Conservation (phyloP, 106 monocot genomes). For the Xerophyta viscosa region DNA sequence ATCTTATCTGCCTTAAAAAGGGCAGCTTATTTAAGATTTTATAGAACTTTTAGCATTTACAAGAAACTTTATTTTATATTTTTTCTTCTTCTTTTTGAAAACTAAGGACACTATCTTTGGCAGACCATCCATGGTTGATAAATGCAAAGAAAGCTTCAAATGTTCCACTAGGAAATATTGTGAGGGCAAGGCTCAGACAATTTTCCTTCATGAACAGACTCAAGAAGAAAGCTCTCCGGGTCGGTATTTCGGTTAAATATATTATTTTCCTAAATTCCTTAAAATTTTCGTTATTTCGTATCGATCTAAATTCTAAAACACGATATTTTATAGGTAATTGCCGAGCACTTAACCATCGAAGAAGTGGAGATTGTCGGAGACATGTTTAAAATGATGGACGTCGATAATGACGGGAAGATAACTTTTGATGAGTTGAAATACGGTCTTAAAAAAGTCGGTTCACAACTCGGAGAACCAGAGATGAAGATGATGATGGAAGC, state of each 20-base stretch:
- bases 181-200: slow-evolving; percentile 62
- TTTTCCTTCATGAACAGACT: slow-evolving; percentile 74
- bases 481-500: slow-evolving; percentile 80
- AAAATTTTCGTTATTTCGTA: background rate
- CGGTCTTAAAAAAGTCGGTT: slow-evolving; percentile 65
- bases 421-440: slow-evolving; percentile 67
- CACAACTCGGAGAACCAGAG: slow-evolving; percentile 52
- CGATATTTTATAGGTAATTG: slow-evolving; percentile 45
- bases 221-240: slow-evolving; percentile 74
- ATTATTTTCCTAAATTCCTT: background rate
- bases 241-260: slow-evolving; percentile 13
- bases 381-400: slow-evolving; percentile 67
- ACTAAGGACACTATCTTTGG: background rate
- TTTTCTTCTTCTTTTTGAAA: background rate
- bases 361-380: slow-evolving; percentile 63
- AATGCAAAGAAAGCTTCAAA: slow-evolving; percentile 43
- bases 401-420: slow-evolving; percentile 52
- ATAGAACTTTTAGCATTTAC: too few species aligned
- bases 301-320: background rate
- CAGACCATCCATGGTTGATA: slow-evolving; percentile 69
- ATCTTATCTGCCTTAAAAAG: too few species aligned
- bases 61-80: background rate
- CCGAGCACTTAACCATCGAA: slow-evolving; percentile 56
- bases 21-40: background rate
- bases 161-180: slow-evolving; percentile 64